Conservation (phyloP, 345 rosid genomes). For the Lepidium aucheri region DNA sequence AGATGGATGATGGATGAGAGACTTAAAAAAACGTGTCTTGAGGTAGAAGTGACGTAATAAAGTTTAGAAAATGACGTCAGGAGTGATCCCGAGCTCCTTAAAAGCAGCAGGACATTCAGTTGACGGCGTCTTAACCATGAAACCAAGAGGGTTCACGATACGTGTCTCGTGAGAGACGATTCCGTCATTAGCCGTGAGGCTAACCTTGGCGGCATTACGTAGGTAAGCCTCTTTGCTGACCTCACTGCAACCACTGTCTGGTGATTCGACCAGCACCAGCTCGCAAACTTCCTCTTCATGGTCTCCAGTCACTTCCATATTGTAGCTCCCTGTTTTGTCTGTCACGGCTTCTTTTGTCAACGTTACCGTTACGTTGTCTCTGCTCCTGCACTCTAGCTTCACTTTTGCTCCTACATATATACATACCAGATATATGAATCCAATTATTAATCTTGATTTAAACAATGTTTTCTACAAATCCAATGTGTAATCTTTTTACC, state of each 20-base stretch:
- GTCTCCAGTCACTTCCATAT: slow-evolving; percentile 40
- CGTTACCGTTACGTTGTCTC: slow-evolving; percentile 25
- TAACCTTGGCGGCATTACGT: slow-evolving; percentile 36
- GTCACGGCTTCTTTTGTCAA: slow-evolving; percentile 33
- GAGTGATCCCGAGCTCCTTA: slow-evolving; percentile 44
- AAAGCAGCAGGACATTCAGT: slow-evolving; percentile 42
- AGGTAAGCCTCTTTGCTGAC: slow-evolving; percentile 24
- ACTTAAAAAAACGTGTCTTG: too few species aligned
- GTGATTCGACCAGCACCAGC: slow-evolving; percentile 31
- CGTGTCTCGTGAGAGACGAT: slow-evolving; percentile 31
- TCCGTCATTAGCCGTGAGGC: slow-evolving; percentile 43
- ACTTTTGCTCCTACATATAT: slow-evolving; percentile 38
- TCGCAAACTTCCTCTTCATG: slow-evolving; percentile 64
- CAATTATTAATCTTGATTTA: too few species aligned
- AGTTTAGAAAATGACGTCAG: slow-evolving; percentile 13
- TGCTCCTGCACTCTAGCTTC: slow-evolving; percentile 47
- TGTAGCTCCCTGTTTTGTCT: slow-evolving; percentile 35
- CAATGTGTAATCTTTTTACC: slow-evolving; percentile 16
- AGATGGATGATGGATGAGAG: too few species aligned
- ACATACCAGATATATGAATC: too few species aligned
- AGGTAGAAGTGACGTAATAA: not conserved
- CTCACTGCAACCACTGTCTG: slow-evolving; percentile 36
- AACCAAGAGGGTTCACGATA: slow-evolving; percentile 53
- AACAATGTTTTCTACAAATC: too few species aligned
- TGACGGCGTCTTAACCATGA: slow-evolving; percentile 37